Base-by-base conservation (phyloP, 78 protist genomes). In the Dictyostelium citrinum region DNA sequence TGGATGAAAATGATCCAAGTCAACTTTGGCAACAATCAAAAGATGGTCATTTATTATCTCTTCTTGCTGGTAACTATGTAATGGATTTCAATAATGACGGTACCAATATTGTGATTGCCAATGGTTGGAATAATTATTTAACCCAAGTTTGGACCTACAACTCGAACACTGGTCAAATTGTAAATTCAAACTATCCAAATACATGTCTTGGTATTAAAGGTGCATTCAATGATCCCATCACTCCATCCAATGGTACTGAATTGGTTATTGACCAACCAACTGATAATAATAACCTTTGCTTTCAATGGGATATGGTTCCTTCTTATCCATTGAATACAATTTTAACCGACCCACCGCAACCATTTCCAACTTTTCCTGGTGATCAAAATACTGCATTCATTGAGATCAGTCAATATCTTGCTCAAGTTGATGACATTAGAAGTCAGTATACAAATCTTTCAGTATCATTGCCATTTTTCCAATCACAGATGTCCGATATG, bases 11-110 rank as follows among this genome's bases (percentile, higher is more conserved):
- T 43, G 83, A 46, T 49, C 55, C 55, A 27, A 49, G 58, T 75
- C 60, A 78, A 49, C 20, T 78, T 14, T 78, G 68, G 67, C 83
- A 78, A 78, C 2, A 7, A 11, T 14, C 68, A 31, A 22, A 14
- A 3, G 83, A 78, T 49, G 83, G 83, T 31, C 83, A 49, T 78
- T 17, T 78, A 1, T 2, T 78, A 51, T 78, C 83, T 20, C 11
- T 8, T 46, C 2, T 78, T 1, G 11, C 46, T 2, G 29, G 39
- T 20, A 78, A 49, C 22, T 46, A 41, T 29, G 68, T 12, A 2
- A 24, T 78, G 83, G 83, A 49, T 78, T 39, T 43, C 2, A 71
- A 16, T 35, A 33, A 20, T 29, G 46, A 71, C 10, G 80, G 45
- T 16, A 72, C 29, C 29, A 9, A 41, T 9, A 12, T 7, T 7